Conservation (phyloP, 106 monocot genomes). For the Phalaenopsis aphrodite region DNA sequence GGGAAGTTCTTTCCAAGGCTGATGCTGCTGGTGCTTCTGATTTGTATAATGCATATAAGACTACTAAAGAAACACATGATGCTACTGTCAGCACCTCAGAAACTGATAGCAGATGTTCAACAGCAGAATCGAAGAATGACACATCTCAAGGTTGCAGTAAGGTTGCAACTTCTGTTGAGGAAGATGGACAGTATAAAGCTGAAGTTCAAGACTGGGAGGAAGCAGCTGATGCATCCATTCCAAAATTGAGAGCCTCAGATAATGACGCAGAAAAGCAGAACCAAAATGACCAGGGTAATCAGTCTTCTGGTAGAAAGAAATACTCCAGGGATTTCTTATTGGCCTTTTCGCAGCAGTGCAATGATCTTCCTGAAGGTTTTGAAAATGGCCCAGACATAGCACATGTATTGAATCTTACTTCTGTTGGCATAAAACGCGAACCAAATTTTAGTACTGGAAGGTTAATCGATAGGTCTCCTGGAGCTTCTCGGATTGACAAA, state of each 20-base stretch:
- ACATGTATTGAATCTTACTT: constrained; percentile 16
- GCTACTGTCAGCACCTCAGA: constrained; percentile 5
- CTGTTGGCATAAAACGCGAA: constrained; percentile 12
- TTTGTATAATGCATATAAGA: constrained; percentile 68
- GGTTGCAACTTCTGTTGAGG: constrained; percentile 8
- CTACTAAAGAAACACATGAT: constrained; percentile 39
- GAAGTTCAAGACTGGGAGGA: constrained; percentile 66
- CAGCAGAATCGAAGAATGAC: constrained; percentile 8
- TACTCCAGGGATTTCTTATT: constrained; percentile 45
- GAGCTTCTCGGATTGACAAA: constrained; percentile 21
- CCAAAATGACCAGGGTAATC: neutral
- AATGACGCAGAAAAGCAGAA: constrained; percentile 1
- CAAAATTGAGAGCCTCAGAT: constrained; percentile 20
- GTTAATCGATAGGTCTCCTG: constrained; percentile 28
- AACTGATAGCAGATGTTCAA: constrained; percentile 8
- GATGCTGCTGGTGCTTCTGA: constrained; percentile 60
- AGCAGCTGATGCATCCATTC: constrained; percentile 41
- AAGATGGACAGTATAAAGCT: constrained; percentile 26
- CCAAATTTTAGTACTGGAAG: constrained; percentile 44
- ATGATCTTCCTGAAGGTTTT: constrained; percentile 38
- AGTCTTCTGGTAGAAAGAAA: constrained; percentile 4
- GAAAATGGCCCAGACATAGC: constrained; percentile 32
- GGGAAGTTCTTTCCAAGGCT: constrained; percentile 50
- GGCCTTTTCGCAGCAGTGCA: constrained; percentile 32
- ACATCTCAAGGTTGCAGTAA: constrained; percentile 11